Evolutionary conservation across 192 early-diverging fungal species (phyloP), one percentile per base, ranked within the genome.

Genomic region (Podila verticillata): DNA sequence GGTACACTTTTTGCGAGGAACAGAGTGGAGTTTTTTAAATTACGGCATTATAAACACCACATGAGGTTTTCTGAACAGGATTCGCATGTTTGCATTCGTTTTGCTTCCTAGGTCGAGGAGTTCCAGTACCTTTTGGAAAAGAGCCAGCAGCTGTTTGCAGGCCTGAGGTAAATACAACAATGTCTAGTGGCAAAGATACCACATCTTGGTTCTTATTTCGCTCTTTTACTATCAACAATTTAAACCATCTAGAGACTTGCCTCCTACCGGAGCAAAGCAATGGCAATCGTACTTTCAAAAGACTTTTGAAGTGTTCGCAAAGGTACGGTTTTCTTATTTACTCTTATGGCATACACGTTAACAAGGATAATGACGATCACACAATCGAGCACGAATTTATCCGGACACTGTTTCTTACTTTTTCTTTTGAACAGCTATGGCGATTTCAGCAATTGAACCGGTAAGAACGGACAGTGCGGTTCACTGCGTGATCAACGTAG

Each of bases 221-320:
- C 39, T 2, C 39, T 44, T 44, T 44, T 44, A 44, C 4, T 15
- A 4, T 15, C 39, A 44, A 44, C 9, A 54, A 24, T 26, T 54
- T 26, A n/a, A 54, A 54, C 15, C 39, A 44, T 15, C 39, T 68
- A 96, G 95, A 69, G 95, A 96, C 67, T 83, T 96, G 19, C 94
- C 95, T 20, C 95, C 93, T 3, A 96, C 95, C 0, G 95, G 95
- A 64, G 87, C 91, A 57, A 84, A 87, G 48, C 88, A 89, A 69
- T 89, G 88, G 88, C 83, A 88, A 63, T 87, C 87, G 1, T 96
- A 98, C 83, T 99, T 99, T 72, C 94, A 98, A 85, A 89, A 95
- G 63, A 98, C 98, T 9, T 99, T 99, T 73, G 97, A 98, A 83
- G 94, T 99, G 5, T 99, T 96, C 82, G 96, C 96, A 10, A 94